Percentiles rank a stretch among this genome's conserved stretches.
Evolutionary conservation across 78 protist species (phyloP).

Genomic region (Tieghemostelium lacteum): DNA sequence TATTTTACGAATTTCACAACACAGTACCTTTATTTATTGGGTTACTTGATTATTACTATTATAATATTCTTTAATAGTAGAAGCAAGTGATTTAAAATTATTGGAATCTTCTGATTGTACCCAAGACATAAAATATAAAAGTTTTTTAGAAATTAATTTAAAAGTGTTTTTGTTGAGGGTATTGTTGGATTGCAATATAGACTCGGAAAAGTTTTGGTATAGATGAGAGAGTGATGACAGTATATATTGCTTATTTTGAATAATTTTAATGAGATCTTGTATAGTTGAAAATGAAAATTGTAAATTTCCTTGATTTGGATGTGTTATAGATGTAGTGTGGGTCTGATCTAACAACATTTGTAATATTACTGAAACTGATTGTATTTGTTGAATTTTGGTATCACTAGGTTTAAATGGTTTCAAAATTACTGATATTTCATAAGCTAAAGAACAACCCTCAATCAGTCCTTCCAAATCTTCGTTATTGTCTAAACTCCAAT

Average conservation of each 20-base stretch:
- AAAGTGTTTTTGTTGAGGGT: neutral
- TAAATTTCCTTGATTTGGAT: constrained; percentile 12
- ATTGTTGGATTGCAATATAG: neutral
- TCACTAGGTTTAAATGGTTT: neutral
- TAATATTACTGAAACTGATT: neutral
- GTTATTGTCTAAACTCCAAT: constrained; percentile 18
- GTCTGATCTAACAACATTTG: neutral
- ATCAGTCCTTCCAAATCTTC: neutral
- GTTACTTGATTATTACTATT: neutral
- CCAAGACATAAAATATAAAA: constrained; percentile 41
- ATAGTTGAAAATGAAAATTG: constrained; percentile 27
- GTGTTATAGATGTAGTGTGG: neutral
- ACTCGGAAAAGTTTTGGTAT: neutral
- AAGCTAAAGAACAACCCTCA: constrained; percentile 27
- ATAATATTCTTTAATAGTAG: neutral
- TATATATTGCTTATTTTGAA: neutral
- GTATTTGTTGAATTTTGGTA: neutral
- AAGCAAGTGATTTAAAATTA: constrained; percentile 1
- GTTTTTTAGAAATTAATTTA: constrained; percentile 5
- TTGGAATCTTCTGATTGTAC: neutral
- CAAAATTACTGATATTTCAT: constrained; percentile 22
- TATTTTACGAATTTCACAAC: too few species aligned
- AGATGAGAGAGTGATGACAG: constrained; percentile 41
- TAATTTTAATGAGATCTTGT: constrained; percentile 20
- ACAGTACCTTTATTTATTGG: neutral